Base-by-base conservation (phyloP, 805 yeast genomes). In the Myxozyma geophila region DNA sequence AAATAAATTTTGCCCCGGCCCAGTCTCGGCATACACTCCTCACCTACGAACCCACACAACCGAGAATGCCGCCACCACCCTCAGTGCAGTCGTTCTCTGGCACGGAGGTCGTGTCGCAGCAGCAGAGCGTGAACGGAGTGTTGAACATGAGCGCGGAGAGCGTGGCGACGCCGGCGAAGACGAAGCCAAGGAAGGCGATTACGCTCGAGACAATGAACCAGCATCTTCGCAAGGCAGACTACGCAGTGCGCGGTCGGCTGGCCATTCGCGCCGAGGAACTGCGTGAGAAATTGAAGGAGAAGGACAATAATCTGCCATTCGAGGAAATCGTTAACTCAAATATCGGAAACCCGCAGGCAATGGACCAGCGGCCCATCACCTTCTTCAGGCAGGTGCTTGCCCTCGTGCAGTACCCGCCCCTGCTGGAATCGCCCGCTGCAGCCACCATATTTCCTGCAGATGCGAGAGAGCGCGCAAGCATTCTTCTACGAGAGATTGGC, bases 321-420 rank as follows among this genome's bases (percentile, higher is more conserved):
- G 77, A 83, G 49, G 79, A 83, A 64, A 89, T 95, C 71, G 88
- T 96, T 74, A 87, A 85, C 72, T 95, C 97, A 67, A 95, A 95
- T 75, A 95, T 95, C 67, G 99, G 99, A 37, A 95, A 95, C 75
- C 99, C 99, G 1, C 99, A 95, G 77, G 98, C 93, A 75, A 81
- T 95, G 74, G 93, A 91, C 70, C 99, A 95, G 76, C 83, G 87
- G 72, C 99, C 99, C 0, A 81, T 95, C 71, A 90, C 96, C n/a
- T 95, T 95, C 80, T 92, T 91, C 77, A 84, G 99, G 71, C 96
- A 92, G 74, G 96, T 92, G 3, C 79, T 93, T 64, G 85, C 98
- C 0, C 76, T 92, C 50, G 78, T 93, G 70, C 97, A 95, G 77
- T 88, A 90, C 75, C 98, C 99, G 0, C 83, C 81, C 37, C 76